Conservation (phyloP, 345 rosid species). For the Adansonia digitata region DNA sequence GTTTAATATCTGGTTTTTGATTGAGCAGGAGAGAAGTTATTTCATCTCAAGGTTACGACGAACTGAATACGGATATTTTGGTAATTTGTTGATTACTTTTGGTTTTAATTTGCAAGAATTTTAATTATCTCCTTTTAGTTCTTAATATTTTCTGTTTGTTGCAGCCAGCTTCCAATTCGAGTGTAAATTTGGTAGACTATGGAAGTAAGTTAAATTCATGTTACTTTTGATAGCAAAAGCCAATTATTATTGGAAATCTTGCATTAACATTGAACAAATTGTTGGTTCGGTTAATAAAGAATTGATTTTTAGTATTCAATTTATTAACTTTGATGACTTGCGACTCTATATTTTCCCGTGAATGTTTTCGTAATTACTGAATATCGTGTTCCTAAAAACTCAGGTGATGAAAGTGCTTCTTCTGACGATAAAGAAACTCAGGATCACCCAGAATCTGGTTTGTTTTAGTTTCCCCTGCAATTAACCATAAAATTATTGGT, state of each 20-base stretch:
- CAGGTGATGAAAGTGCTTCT: constrained; percentile 49
- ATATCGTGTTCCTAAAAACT: constrained; percentile 8
- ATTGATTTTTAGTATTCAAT: not conserved
- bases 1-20: not conserved
- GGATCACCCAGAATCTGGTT: constrained; percentile 33
- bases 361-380: constrained; percentile 4
- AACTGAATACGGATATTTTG: constrained; percentile 42
- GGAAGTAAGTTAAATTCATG: constrained; percentile 36
- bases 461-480: constrained; percentile 14
- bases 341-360: not conserved
- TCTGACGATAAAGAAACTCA: constrained; percentile 31
- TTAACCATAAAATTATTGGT: not conserved
- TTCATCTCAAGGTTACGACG: constrained; percentile 34
- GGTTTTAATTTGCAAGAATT: not conserved
- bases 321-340: not conserved
- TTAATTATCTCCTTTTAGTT: not conserved
- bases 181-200: constrained; percentile 43
- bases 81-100: constrained; percentile 20
- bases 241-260: not conserved
- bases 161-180: constrained; percentile 36
- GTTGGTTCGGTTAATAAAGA: not conserved
- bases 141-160: constrained; percentile 5
- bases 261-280: not conserved
- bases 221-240: not conserved
- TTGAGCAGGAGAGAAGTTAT: constrained; percentile 49